Conservation (phyloP, 352 stramenopile genomes). For the Elongisporangium senticosum region DNA sequence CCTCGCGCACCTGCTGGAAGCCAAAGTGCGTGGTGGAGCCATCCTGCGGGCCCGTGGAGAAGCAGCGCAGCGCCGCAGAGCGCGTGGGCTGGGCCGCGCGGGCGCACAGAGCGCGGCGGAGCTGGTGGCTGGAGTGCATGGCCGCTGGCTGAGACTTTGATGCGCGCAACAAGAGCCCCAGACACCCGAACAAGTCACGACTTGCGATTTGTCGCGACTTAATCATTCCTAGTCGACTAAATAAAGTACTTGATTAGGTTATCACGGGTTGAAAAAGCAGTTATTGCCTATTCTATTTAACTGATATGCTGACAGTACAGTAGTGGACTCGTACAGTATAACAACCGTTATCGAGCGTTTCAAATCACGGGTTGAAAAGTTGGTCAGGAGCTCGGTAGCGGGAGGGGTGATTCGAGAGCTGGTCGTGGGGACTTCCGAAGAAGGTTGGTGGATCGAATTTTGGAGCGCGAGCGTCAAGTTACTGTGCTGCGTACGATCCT, state of each 20-base stretch:
- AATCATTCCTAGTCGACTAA: background rate
- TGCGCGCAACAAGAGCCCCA: background rate
- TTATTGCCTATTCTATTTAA: too few species aligned
- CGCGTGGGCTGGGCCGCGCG: background rate
- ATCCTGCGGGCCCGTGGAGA: background rate
- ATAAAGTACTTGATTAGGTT: background rate
- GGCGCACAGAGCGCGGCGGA: background rate
- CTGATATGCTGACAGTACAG: too few species aligned
- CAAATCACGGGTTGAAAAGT: too few species aligned
- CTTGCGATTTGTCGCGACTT: background rate
- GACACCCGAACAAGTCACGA: background rate
- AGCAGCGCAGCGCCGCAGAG: background rate
- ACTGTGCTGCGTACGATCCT: too few species aligned
- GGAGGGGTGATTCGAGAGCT: too few species aligned
- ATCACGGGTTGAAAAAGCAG: too few species aligned
- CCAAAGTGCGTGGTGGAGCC: slow-evolving; percentile 79
- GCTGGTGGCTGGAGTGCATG: background rate
- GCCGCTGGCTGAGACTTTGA: background rate
- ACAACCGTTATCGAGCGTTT: too few species aligned
- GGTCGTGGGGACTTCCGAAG: too few species aligned
- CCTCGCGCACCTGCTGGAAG: slow-evolving; percentile 86
- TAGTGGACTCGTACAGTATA: too few species aligned
- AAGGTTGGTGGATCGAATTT: too few species aligned
- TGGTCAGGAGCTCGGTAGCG: too few species aligned
- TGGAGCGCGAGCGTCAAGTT: too few species aligned